Evolutionary conservation across 805 yeast genomes (phyloP).

Genomic region (Komagataella ulmi): DNA sequence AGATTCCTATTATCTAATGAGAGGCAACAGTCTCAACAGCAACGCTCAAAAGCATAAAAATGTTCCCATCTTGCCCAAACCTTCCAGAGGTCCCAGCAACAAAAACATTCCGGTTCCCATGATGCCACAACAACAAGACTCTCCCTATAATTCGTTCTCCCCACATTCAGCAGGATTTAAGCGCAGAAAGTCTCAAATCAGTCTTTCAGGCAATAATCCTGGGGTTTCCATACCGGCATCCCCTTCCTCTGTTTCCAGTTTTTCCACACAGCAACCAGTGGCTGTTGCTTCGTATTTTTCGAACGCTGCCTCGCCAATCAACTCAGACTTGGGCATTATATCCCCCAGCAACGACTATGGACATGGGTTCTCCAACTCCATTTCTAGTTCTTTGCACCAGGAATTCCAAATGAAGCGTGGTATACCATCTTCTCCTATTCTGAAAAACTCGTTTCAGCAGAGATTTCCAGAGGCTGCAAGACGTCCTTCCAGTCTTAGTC

Average conservation of each 20-base stretch:
- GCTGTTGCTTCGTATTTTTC: background rate
- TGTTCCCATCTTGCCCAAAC: constrained; percentile 22
- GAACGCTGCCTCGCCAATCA: background rate
- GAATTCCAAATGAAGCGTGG: constrained; percentile 8
- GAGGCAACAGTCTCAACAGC: background rate
- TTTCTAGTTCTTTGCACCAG: constrained; percentile 5
- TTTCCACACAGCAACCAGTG: background rate
- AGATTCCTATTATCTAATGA: background rate
- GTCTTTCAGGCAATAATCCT: constrained; percentile 1
- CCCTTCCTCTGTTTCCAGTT: background rate
- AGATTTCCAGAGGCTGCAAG: background rate
- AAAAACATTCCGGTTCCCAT: background rate
- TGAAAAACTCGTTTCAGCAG: background rate
- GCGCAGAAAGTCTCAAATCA: constrained; percentile 16
- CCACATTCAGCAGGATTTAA: constrained; percentile 10
- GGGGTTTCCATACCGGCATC: background rate
- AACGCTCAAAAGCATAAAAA: constrained; percentile 11
- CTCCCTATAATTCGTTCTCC: background rate
- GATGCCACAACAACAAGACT: background rate
- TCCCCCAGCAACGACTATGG: background rate
- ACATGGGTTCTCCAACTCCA: background rate
- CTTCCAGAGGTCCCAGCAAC: constrained; percentile 4
- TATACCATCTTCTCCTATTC: constrained; percentile 1
- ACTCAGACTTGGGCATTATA: background rate
- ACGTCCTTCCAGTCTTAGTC: background rate